Evolutionary conservation across 306 rosid species (phyloP).

Genomic region (Chamaecrista fasciculata): DNA sequence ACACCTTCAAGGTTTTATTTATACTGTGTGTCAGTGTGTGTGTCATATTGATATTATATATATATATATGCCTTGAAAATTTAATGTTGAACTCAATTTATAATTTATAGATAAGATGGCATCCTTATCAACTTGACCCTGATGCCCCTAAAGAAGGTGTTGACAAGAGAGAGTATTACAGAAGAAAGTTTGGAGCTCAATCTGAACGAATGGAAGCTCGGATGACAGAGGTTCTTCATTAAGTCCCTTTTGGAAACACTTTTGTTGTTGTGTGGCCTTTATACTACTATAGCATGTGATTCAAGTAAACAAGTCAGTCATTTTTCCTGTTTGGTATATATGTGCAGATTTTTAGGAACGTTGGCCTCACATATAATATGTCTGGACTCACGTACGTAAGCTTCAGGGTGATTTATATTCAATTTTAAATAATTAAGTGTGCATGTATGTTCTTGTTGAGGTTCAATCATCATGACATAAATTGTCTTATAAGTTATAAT

Average conservation of each 20-base stretch:
- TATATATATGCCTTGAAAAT: not conserved
- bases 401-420: slow-evolving; percentile 29
- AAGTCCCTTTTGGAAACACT: not conserved
- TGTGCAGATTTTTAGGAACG: slow-evolving; percentile 59
- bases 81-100: slow-evolving; percentile 10
- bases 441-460: slow-evolving; percentile 3
- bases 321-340: slow-evolving; percentile 23
- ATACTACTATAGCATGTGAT: slow-evolving; percentile 14
- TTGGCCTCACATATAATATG: slow-evolving; percentile 54
- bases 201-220: slow-evolving; percentile 58
- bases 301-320: slow-evolving; percentile 4
- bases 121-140: slow-evolving; percentile 78
- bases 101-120: slow-evolving; percentile 81
- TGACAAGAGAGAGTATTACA: slow-evolving; percentile 58
- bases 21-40: not conserved
- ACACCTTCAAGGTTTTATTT: slow-evolving; percentile 61
- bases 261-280: slow-evolving; percentile 8
- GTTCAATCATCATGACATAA: slow-evolving; percentile 19
- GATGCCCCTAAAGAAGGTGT: slow-evolving; percentile 81
- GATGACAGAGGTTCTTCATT: slow-evolving; percentile 65
- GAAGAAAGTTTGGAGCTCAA: slow-evolving; percentile 61
- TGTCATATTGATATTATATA: not conserved
- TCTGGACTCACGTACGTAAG: slow-evolving; percentile 95
- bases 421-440: no score
- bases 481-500: slow-evolving; percentile 28